Evolutionary conservation across 1,284 basidiomycete species (phyloP).

Genomic region (Malassezia globosa): DNA sequence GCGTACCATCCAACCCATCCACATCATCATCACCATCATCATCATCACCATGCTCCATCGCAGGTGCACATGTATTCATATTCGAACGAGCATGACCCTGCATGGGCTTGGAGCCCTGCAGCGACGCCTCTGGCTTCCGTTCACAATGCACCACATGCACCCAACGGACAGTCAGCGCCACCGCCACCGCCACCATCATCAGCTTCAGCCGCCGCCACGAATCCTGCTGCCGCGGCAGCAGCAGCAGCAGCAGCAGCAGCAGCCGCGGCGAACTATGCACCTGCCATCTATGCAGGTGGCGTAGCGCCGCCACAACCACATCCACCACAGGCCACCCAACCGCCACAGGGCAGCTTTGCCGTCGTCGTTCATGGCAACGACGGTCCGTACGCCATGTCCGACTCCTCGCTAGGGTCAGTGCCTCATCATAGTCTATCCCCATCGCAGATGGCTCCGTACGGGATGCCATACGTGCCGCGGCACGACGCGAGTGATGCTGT

Average conservation of each 20-base stretch:
- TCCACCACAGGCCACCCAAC: not conserved
- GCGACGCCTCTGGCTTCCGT: not conserved
- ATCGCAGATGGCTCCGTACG: not conserved
- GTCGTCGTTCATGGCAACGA: conserved; percentile 14
- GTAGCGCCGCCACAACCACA: not conserved
- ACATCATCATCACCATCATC: too few relatives aligned
- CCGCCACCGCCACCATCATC: not conserved
- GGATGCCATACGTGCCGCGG: not conserved
- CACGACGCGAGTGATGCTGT: not conserved
- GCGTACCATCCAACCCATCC: too few relatives aligned
- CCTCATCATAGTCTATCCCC: not conserved
- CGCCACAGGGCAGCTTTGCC: conserved; percentile 1
- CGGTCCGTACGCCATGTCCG: not conserved
- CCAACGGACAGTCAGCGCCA: not conserved
- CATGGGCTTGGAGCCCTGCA: conserved; percentile 5
- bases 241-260: too few relatives aligned
- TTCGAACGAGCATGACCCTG: not conserved
- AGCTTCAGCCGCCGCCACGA: not conserved
- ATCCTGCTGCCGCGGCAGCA: not conserved
- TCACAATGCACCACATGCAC: not conserved
- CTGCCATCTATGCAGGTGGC: not conserved
- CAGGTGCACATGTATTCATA: not conserved
- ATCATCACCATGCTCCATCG: not conserved
- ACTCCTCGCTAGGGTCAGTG: not conserved
- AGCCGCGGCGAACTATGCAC: not conserved